Evolutionary conservation across 306 rosid species (phyloP).

Genomic region (Gleditsia sinensis): DNA sequence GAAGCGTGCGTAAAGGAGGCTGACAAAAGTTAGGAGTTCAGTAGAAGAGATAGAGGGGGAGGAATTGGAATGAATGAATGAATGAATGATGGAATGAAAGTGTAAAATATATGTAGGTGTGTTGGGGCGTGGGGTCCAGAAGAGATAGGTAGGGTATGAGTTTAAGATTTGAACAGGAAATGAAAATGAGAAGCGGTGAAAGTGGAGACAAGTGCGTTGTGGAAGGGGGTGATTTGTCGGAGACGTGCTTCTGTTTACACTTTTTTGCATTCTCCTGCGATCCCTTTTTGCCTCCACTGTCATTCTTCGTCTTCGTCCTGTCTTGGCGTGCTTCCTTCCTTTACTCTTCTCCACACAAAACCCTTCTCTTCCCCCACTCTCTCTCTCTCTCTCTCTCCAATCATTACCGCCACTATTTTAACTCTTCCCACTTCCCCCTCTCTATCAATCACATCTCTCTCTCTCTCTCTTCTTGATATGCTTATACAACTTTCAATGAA

Average conservation of each 20-base stretch:
- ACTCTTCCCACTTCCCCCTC: background rate
- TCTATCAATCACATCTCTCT: background rate
- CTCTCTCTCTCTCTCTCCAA: conserved; percentile 3
- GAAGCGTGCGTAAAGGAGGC: conserved; percentile 68
- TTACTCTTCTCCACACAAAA: background rate
- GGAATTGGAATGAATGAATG: too few relatives aligned
- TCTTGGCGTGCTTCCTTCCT: conserved; percentile 27
- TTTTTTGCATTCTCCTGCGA: conserved; percentile 19
- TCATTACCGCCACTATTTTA: conserved; percentile 29
- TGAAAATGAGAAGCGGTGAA: background rate
- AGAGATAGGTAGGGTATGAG: too few relatives aligned
- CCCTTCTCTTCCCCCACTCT: too few relatives aligned
- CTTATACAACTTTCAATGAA: too few relatives aligned
- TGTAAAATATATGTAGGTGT: too few relatives aligned
- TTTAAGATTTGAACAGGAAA: too few relatives aligned
- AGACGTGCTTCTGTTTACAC: conserved; percentile 49
- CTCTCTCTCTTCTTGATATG: background rate
- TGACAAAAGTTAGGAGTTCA: conserved; percentile 62
- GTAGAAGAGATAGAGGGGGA: too few relatives aligned
- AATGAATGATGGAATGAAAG: too few relatives aligned
- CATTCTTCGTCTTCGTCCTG: background rate
- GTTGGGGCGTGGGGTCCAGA: background rate
- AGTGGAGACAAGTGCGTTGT: conserved; percentile 51
- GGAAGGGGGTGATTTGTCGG: conserved; percentile 48
- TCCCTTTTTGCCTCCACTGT: conserved; percentile 35